Percentiles rank a stretch among this genome's conserved stretches.
Conservation (phyloP, 768 basidiomycete species). For the Termitomyces sp. region DNA sequence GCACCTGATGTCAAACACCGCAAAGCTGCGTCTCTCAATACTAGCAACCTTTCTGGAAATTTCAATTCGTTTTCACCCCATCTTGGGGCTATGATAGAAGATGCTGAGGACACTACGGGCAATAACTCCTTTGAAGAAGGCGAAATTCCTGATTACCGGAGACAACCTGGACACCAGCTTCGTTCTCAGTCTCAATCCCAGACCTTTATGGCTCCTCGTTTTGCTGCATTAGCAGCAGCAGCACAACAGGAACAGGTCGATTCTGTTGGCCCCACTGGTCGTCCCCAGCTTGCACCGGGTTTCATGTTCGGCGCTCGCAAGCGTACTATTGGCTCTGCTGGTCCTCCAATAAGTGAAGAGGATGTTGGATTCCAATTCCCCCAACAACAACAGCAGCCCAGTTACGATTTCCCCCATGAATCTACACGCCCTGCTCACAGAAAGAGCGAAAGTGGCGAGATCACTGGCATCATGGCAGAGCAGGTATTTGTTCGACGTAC, state of each 20-base stretch:
- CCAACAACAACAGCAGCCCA: conserved; percentile 32
- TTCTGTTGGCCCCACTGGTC: conserved; percentile 62
- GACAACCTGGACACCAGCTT: conserved; percentile 53
- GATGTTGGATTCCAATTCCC: conserved; percentile 81
- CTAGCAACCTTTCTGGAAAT: conserved; percentile 47
- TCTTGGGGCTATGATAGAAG: conserved; percentile 80
- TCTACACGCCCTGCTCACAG: conserved; percentile 31
- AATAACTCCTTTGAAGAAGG: conserved; percentile 60
- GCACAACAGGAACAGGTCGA: conserved; percentile 67
- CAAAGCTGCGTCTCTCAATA: conserved; percentile 73
- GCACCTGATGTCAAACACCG: conserved; percentile 67
- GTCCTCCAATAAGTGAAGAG: conserved; percentile 75
- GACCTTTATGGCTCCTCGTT: conserved; percentile 85
- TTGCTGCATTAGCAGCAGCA: conserved; percentile 72
- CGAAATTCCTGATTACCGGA: conserved; percentile 63
- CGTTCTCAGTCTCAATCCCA: conserved; percentile 78
- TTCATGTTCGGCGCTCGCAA: conserved; percentile 85
- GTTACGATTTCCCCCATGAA: conserved; percentile 25
- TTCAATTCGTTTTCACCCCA: conserved; percentile 74
- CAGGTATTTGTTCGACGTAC: conserved; percentile 55
- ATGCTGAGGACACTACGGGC: conserved; percentile 57
- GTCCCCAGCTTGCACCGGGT: conserved; percentile 85
- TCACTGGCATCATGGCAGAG: conserved; percentile 90
- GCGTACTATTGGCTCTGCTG: conserved; percentile 47
- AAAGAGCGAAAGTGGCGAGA: conserved; percentile 66